Evolutionary conservation across 257 asterid species (phyloP), one percentile per base, ranked within the genome.

Genomic region (Forsythia suspensa): DNA sequence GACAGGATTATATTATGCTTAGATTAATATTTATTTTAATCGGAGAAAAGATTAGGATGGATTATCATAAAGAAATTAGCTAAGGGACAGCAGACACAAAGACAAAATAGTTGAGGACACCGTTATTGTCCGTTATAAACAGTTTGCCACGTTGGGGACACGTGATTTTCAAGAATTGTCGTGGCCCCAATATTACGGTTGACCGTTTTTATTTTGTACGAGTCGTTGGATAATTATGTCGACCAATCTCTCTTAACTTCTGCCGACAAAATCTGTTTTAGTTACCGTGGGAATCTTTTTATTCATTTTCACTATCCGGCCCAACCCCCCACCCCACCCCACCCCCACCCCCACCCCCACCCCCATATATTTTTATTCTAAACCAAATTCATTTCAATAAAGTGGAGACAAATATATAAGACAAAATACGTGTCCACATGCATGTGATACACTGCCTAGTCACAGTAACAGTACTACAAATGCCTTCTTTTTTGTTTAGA

Each of bases 141-240:
- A 84, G 82, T 80, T 83, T 84, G 80, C 78, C 80, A 84, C 84
- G 86, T 80, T 83, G 34, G 34, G 73, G 71, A 76, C 84, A 80
- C 84, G 79, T 80, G 86, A 39, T 80, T 80, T 84, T 74, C 72
- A 18, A 18, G 2, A 68, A n/a, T 76, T 29, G 37, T 24, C 37
- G 41, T 37, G 74, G 46, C 61, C 68, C 76, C 59, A 75, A 80
- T n/a, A 29, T 13, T 36, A 29, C 81, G 73, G 73, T 79, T 82
- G 78, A 78, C 83, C 52, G 80, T 46, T 70, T 29, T 63, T 4
- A 63, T 63, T 63, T 63, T 4, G 34, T 59, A 59, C 36, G 0
- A 8, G 67, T 59, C 67, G 37, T 59, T 59, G 67, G 16, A 21
- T 63, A 3, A 29, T 63, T 63, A 4, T 61, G 38, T 24, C 34